Evolutionary conservation across 805 yeast species (phyloP).

Genomic region (Phaffomyces antillensis): DNA sequence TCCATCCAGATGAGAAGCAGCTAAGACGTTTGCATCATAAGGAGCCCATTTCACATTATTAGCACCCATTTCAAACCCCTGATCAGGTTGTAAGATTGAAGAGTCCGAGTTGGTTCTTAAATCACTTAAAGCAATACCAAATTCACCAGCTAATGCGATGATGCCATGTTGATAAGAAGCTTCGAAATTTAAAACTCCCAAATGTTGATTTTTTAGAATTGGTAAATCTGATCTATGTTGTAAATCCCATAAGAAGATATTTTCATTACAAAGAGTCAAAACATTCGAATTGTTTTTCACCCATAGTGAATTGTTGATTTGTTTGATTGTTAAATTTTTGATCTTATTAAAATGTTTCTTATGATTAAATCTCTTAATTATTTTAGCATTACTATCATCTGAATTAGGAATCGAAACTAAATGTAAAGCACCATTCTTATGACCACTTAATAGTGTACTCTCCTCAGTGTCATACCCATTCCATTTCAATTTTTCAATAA

Average conservation of each 20-base stretch:
- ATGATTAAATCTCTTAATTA: constrained; percentile 75
- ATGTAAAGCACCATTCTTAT: constrained; percentile 68
- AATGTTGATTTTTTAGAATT: constrained; percentile 40
- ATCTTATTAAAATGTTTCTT: constrained; percentile 43
- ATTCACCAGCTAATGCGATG: constrained; percentile 58
- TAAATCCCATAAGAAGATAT: constrained; percentile 72
- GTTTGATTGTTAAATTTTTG: constrained; percentile 12
- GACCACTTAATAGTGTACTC: constrained; percentile 59
- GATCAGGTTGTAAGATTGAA: constrained; percentile 36
- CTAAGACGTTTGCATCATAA: constrained; percentile 49
- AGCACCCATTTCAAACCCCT: constrained; percentile 24
- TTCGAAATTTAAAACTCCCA: constrained; percentile 47
- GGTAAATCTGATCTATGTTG: constrained; percentile 54
- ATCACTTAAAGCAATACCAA: constrained; percentile 73
- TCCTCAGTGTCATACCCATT: constrained; percentile 31
- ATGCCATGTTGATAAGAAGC: constrained; percentile 42
- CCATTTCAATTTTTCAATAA: constrained; percentile 49
- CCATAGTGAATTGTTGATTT: constrained; percentile 19
- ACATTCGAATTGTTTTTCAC: constrained; percentile 27
- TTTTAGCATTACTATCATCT: constrained; percentile 53
- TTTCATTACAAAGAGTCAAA: constrained; percentile 58
- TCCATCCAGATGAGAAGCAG: constrained; percentile 55
- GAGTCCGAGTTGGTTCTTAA: constrained; percentile 37
- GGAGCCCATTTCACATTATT: constrained; percentile 58
- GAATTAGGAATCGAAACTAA: constrained; percentile 60